Conservation (phyloP, 345 rosid species). For the Capsella bursapastoris region DNA sequence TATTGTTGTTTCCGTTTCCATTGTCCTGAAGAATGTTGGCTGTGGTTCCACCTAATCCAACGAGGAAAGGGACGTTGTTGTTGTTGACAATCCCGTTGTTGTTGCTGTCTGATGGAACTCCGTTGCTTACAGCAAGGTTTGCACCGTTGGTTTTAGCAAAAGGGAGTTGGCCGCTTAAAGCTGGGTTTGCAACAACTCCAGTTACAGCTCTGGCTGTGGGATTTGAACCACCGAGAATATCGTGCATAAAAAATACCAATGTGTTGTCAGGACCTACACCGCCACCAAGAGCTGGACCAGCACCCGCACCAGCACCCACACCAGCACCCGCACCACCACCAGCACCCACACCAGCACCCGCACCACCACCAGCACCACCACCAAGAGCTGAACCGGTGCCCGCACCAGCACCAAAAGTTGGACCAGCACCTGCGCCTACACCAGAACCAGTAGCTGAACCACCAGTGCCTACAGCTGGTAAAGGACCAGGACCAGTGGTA, state of each 20-base stretch:
- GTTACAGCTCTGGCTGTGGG: constrained; percentile 79
- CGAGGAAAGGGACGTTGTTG: constrained; percentile 83
- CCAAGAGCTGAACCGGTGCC: constrained; percentile 23
- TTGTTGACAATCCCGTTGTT: constrained; percentile 72
- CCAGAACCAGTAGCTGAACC: constrained; percentile 30
- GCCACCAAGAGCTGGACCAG: constrained; percentile 31
- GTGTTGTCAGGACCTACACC: constrained; percentile 42
- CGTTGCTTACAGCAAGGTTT: constrained; percentile 67
- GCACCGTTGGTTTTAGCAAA: constrained; percentile 90
- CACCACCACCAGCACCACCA: neutral
- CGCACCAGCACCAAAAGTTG: constrained; percentile 25
- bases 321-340: constrained; percentile 15
- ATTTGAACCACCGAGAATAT: constrained; percentile 77
- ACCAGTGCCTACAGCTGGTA: constrained; percentile 20
- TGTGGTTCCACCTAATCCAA: constrained; percentile 73
- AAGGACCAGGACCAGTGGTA: constrained; percentile 24
- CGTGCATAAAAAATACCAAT: constrained; percentile 77
- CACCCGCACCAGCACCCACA: constrained; percentile 24
- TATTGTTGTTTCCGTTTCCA: constrained; percentile 53
- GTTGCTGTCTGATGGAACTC: constrained; percentile 63
- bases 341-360: neutral
- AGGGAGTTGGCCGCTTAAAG: constrained; percentile 72
- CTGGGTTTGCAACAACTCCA: constrained; percentile 69
- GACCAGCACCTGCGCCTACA: constrained; percentile 6
- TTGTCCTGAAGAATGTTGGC: constrained; percentile 55